These are phyloP conservation scores for Dactylellina parvicollis DNA, from an alignment of 2,329 filamentous ascomycete species.

Conservation along the genomic window DNA sequence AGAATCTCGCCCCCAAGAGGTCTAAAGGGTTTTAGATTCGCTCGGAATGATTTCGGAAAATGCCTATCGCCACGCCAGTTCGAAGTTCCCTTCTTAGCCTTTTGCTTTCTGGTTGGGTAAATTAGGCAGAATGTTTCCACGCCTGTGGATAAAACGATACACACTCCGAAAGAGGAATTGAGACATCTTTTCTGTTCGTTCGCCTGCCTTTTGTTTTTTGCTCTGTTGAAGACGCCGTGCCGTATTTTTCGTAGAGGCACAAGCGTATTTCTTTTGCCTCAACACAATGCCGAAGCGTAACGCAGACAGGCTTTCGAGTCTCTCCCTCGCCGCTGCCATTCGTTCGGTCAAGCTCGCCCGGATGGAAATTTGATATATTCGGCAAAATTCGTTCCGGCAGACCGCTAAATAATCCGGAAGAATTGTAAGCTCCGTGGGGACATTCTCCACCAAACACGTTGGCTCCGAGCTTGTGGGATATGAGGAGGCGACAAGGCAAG, in stretches of 20 bases:
- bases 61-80: constrained; percentile 21
- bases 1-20: constrained; percentile 29
- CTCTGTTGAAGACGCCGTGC: background rate
- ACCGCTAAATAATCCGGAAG: constrained; percentile 49
- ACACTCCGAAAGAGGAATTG: background rate
- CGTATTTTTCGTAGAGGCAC: background rate
- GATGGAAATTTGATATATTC: constrained; percentile 25
- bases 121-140: constrained; percentile 51
- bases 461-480: background rate
- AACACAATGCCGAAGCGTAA: constrained; percentile 36
- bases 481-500: background rate
- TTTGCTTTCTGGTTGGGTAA: constrained; percentile 22
- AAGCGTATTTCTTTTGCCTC: constrained; percentile 34
- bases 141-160: constrained; percentile 28
- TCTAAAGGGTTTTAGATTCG: constrained; percentile 14
- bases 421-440: constrained; percentile 40
- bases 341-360: constrained; percentile 27
- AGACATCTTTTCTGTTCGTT: constrained; percentile 14
- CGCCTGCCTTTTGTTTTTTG: background rate
- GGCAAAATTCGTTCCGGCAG: constrained; percentile 54
- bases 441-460: constrained; percentile 39
- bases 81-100: constrained; percentile 39
- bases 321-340: background rate
- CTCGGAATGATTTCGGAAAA: constrained; percentile 53
- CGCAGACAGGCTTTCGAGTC: background rate